phyloP scores from a whole-genome alignment of 2,329 filamentous ascomycete genomes.

The Scorias spongiosa region DNA sequence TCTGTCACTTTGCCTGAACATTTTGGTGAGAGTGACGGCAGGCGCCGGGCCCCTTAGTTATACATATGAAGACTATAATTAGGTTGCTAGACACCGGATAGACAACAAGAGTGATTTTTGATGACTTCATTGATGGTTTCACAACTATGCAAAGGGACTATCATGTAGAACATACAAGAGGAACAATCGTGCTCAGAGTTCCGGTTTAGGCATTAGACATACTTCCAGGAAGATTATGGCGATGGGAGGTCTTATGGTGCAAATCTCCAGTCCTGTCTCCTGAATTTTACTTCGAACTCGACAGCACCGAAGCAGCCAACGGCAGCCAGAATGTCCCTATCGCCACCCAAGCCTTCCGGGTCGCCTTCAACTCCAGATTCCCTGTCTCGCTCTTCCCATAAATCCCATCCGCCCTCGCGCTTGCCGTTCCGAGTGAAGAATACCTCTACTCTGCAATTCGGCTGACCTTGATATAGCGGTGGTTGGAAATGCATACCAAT shows the following conservation, averaged over 20 bases:
- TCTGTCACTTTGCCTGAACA: too few species aligned
- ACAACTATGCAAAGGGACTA: too few species aligned
- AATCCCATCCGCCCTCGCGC: constrained; percentile 48
- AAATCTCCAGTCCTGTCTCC: constrained; percentile 18
- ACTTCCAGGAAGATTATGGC: neutral
- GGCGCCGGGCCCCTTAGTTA: too few species aligned
- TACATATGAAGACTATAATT: too few species aligned
- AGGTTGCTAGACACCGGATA: too few species aligned
- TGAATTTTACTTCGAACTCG: constrained; percentile 44
- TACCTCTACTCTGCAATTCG: constrained; percentile 37
- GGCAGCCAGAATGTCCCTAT: constrained; percentile 49
- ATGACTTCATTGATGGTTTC: too few species aligned
- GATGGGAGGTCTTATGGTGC: constrained; percentile 6
- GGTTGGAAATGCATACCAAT: constrained; percentile 50
- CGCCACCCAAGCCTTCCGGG: constrained; percentile 52
- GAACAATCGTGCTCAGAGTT: too few species aligned
- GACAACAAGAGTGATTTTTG: too few species aligned
- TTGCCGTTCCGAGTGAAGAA: constrained; percentile 58
- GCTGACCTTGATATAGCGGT: constrained; percentile 9
- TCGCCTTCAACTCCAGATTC: constrained; percentile 40
- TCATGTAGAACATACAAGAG: too few species aligned
- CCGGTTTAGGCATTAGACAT: too few species aligned
- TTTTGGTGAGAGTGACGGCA: too few species aligned
- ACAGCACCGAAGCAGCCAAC: constrained; percentile 57
- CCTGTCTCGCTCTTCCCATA: constrained; percentile 59